Evolutionary conservation across 2,329 filamentous ascomycete species (phyloP).

Genomic region (Reticulascus tulasneorum): DNA sequence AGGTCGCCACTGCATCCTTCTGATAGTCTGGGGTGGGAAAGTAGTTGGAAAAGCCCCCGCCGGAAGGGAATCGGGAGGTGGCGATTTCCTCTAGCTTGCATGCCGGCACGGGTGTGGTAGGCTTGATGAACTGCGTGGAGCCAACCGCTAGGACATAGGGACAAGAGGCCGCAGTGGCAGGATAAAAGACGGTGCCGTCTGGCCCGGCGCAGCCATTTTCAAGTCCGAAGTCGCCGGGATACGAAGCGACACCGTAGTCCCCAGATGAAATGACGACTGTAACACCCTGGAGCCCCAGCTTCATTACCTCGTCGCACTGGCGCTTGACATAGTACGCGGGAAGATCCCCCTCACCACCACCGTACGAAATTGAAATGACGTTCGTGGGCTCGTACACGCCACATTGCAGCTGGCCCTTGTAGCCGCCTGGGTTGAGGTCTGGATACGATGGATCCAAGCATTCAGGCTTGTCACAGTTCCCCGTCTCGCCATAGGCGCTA

Average conservation of each 20-base stretch:
- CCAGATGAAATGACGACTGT: constrained; percentile 47
- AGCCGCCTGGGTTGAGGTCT: constrained; percentile 33
- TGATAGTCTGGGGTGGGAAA: constrained; percentile 46
- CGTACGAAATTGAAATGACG: constrained; percentile 52
- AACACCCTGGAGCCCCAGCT: constrained; percentile 49
- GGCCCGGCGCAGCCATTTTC: constrained; percentile 29
- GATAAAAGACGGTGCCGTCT: no score
- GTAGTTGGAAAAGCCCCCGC: constrained; percentile 48
- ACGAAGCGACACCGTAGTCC: constrained; percentile 43
- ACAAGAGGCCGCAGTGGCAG: constrained; percentile 41
- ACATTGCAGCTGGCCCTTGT: constrained; percentile 38
- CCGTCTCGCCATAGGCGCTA: constrained; percentile 31
- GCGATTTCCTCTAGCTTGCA: no score
- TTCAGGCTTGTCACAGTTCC: no score
- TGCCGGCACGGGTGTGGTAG: constrained; percentile 36
- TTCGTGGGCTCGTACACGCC: constrained; percentile 41
- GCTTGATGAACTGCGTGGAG: constrained; percentile 40
- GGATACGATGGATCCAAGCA: no score
- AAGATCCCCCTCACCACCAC: constrained; percentile 46
- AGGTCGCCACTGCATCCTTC: constrained; percentile 27
- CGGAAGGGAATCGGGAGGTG: no score
- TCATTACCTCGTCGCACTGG: constrained; percentile 55
- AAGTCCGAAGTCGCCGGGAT: no score
- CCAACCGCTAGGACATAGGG: constrained; percentile 49
- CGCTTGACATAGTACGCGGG: constrained; percentile 43